Evolutionary conservation across 257 asterid genomes (phyloP), one percentile per base, ranked within the genome.

Genomic region (Lycium ferocissimum): DNA sequence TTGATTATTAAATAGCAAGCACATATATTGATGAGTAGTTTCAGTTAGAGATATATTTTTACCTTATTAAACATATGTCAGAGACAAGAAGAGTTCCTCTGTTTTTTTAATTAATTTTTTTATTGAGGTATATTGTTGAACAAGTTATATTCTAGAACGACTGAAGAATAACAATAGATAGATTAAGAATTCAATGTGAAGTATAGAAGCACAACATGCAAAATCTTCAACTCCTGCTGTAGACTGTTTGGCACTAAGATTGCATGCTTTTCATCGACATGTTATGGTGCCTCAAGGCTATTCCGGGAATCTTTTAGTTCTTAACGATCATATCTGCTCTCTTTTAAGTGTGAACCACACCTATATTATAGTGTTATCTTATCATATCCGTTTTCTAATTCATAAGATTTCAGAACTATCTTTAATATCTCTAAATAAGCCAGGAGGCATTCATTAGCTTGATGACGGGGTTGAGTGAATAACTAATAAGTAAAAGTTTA

Each of bases 361-460:
- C 18, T 49, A 6, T 75, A 22, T 54, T 75, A 22, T 49, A 26
- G 47, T 33, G 82, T 78, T 26, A 26, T 47, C 22, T 51, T 13
- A 49, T 78, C 47, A 33, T 53, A 78, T 51, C 47, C 45, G n/a
- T 76, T 76, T 26, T 76, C 14, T 51, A 13, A 47, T 20, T 20
- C 26, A 78, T 78, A 53, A 26, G 49, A 26, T 78, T 53, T 78
- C 47, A 78, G 82, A 78, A 78, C 26, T 33, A 9, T 53, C 82
- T 78, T 78, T 18, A 14, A 78, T 14, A 78, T 78, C 53, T 33
- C 62, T 49, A 11, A 72, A 78, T 26, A 53, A 53, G 26, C 49
- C 65, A 78, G 65, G 45, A 78, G 65, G 65, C 43, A 78, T 53
- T 33, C 65, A 78, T 78, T 78, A 78, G 47, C 33, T 78, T 78